A percentile compares a stretch with the other conserved stretches of the same genome.
Evolutionary conservation across 2,329 filamentous ascomycete genomes (phyloP).

Genomic region (Aureobasidium sp.): DNA sequence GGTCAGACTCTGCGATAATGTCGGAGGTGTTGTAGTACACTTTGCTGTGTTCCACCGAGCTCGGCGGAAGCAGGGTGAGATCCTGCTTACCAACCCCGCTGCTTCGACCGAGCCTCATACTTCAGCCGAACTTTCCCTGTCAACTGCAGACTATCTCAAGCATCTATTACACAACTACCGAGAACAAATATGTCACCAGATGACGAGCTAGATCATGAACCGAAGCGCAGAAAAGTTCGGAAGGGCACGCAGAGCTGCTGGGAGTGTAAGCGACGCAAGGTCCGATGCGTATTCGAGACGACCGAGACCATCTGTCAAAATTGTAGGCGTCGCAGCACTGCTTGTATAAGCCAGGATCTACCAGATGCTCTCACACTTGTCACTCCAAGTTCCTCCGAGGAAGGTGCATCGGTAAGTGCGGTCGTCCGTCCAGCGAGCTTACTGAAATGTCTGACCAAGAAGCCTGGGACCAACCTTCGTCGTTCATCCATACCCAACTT

Average conservation of each 20-base stretch:
- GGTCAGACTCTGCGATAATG: neutral
- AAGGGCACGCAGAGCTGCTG: neutral
- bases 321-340: neutral
- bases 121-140: neutral
- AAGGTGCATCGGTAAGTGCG: neutral
- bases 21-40: neutral
- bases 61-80: neutral
- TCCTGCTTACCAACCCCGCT: neutral
- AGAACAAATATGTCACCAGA: neutral
- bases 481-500: neutral
- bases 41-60: neutral
- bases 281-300: neutral
- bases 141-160: neutral
- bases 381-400: neutral
- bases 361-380: neutral
- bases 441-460: neutral
- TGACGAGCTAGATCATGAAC: neutral
- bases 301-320: neutral
- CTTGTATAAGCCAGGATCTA: neutral
- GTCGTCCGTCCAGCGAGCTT: neutral
- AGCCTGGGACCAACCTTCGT: neutral
- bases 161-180: no score
- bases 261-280: conserved; percentile 1
- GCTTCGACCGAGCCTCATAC: neutral
- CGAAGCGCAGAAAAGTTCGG: neutral